phyloP scores from a whole-genome alignment of 345 rosid genomes.

The Gossypium longicalyx region DNA sequence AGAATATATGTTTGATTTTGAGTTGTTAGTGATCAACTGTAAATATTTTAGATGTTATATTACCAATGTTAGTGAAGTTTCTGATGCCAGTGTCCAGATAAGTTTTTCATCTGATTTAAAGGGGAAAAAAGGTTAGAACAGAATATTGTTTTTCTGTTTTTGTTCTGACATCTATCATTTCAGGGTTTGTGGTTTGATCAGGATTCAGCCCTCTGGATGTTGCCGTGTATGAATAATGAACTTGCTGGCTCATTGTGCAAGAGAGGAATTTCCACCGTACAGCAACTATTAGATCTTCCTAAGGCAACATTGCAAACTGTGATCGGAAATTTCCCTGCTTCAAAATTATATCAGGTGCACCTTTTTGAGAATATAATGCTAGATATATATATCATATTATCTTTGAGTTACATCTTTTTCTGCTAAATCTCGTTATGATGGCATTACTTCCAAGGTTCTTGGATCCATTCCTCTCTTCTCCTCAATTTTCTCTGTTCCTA shows the following conservation, averaged over 20 bases:
- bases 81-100: neutral
- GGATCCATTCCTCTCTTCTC: neutral
- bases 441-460: neutral
- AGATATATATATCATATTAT: neutral
- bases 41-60: neutral
- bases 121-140: neutral
- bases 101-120: neutral
- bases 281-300: constrained; percentile 68
- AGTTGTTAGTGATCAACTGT: neutral
- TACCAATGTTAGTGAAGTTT: neutral
- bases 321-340: constrained; percentile 47
- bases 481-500: neutral
- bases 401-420: neutral
- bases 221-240: constrained; percentile 82
- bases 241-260: constrained; percentile 40
- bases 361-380: constrained; percentile 3
- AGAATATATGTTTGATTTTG: neutral
- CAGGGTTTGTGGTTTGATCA: constrained; percentile 90
- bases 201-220: constrained; percentile 76
- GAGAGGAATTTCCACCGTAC: constrained; percentile 56
- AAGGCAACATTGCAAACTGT: constrained; percentile 49
- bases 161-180: neutral
- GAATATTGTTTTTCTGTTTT: neutral
- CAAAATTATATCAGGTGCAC: constrained; percentile 64
- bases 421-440: neutral